phyloP scores from a whole-genome alignment of 495 filamentous ascomycete species.

The Copromyces sp. region DNA sequence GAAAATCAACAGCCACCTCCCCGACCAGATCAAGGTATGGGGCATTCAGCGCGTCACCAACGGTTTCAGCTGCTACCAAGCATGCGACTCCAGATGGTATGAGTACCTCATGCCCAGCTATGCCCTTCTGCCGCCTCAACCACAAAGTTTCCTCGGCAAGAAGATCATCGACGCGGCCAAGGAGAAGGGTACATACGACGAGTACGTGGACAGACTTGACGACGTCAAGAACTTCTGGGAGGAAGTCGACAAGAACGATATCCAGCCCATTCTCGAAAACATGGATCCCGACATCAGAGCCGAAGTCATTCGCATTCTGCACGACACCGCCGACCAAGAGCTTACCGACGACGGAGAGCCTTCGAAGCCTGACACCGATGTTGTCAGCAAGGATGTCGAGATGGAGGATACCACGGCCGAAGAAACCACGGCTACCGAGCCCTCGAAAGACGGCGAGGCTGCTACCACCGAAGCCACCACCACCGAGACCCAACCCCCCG shows the following conservation, averaged over 20 bases:
- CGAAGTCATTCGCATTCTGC: slow-evolving; percentile 31
- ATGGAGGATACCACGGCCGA: slow-evolving; percentile 5
- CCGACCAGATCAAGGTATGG: slow-evolving; percentile 87
- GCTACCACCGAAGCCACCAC: slow-evolving; percentile 1
- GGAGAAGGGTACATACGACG: slow-evolving; percentile 57
- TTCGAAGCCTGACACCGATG: slow-evolving; percentile 4
- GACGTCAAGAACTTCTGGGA: slow-evolving; percentile 77
- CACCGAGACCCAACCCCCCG: not conserved
- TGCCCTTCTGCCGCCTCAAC: slow-evolving; percentile 84
- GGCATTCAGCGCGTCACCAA: slow-evolving; percentile 75
- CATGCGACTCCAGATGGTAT: slow-evolving; percentile 89
- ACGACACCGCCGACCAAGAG: slow-evolving; percentile 23
- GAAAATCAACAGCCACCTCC: slow-evolving; percentile 81
- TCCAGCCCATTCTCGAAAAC: slow-evolving; percentile 58
- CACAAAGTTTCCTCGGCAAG: slow-evolving; percentile 70
- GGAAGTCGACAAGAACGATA: slow-evolving; percentile 60
- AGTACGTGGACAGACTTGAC: slow-evolving; percentile 54
- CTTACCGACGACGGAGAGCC: slow-evolving; percentile 11
- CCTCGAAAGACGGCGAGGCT: not conserved
- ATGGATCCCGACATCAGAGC: slow-evolving; percentile 34
- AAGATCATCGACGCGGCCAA: slow-evolving; percentile 64
- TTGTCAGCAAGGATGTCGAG: not conserved
- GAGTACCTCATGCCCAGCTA: slow-evolving; percentile 93
- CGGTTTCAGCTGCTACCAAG: slow-evolving; percentile 81
- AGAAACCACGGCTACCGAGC: not conserved